Conservation (phyloP, 73 alveolate species). For the Paramecium biaurelia region DNA sequence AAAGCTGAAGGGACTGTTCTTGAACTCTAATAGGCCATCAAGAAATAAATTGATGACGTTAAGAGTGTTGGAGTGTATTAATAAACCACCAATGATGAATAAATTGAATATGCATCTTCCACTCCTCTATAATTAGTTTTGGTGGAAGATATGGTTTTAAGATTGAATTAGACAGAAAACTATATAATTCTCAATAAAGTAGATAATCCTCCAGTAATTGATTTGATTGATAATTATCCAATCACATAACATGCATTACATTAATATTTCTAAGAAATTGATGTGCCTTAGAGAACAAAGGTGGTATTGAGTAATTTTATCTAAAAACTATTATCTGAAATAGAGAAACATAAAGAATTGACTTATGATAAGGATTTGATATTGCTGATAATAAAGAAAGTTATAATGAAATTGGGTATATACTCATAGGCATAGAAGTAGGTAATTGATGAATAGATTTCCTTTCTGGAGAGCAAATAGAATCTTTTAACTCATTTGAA, state of each 20-base stretch:
- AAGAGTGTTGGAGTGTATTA: background rate
- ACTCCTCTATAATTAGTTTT: constrained; percentile 48
- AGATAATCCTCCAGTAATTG: constrained; percentile 54
- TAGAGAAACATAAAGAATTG: background rate
- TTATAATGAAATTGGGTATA: background rate
- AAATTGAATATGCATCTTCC: constrained; percentile 39
- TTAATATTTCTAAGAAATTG: constrained; percentile 36
- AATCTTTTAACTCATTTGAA: background rate
- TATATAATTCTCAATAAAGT: constrained; percentile 40
- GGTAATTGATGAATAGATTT: background rate
- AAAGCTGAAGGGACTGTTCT: background rate
- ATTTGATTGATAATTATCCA: constrained; percentile 32
- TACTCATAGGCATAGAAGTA: background rate
- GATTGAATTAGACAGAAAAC: constrained; percentile 4
- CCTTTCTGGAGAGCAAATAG: background rate
- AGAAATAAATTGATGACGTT: background rate
- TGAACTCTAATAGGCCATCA: background rate
- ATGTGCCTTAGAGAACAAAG: constrained; percentile 38
- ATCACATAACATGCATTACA: constrained; percentile 23
- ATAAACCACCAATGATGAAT: background rate
- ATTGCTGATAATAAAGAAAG: background rate
- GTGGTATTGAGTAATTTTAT: constrained; percentile 27
- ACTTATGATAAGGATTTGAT: constrained; percentile 22
- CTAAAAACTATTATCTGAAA: background rate
- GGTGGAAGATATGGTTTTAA: constrained; percentile 44